Conservation (phyloP, 495 filamentous ascomycete genomes). For the Annulohypoxylon bovei region DNA sequence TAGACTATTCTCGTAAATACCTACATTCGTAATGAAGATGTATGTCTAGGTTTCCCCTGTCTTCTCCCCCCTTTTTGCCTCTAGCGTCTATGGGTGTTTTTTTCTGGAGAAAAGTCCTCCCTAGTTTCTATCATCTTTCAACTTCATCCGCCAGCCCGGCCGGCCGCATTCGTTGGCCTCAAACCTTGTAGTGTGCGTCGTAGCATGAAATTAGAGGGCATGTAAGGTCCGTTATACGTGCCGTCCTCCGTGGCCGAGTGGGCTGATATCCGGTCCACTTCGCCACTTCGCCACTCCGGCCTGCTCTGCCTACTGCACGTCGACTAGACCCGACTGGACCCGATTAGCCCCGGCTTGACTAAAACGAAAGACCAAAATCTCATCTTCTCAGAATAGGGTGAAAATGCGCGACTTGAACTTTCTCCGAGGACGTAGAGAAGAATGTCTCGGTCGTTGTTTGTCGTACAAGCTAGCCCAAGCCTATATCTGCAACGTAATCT, state of each 20-base stretch:
- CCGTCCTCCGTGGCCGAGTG: slow-evolving; percentile 26
- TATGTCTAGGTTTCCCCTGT: slow-evolving; percentile 6
- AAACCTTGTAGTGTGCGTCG: slow-evolving; percentile 22
- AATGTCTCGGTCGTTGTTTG: neutral
- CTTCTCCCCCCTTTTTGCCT: slow-evolving; percentile 11
- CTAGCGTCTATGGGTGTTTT: neutral
- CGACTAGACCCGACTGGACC: no score
- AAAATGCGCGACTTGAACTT: neutral
- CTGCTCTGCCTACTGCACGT: slow-evolving; percentile 28
- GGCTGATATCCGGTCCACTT: slow-evolving; percentile 27
- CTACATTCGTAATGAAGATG: slow-evolving; percentile 27
- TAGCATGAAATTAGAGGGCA: slow-evolving; percentile 1
- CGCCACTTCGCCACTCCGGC: slow-evolving; percentile 29
- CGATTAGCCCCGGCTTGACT: slow-evolving; percentile 1
- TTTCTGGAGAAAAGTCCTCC: neutral
- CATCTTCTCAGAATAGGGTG: neutral
- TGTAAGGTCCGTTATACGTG: slow-evolving; percentile 8
- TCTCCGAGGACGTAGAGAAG: neutral
- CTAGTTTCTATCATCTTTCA: slow-evolving; percentile 13
- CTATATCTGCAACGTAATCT: neutral
- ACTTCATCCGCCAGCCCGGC: slow-evolving; percentile 10
- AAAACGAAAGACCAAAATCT: neutral
- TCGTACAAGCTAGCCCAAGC: neutral
- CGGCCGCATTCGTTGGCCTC: slow-evolving; percentile 2
- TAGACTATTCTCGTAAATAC: slow-evolving; percentile 33